Evolutionary conservation across 2,329 filamentous ascomycete species (phyloP).

Genomic region (Dactylellina cionopaga): DNA sequence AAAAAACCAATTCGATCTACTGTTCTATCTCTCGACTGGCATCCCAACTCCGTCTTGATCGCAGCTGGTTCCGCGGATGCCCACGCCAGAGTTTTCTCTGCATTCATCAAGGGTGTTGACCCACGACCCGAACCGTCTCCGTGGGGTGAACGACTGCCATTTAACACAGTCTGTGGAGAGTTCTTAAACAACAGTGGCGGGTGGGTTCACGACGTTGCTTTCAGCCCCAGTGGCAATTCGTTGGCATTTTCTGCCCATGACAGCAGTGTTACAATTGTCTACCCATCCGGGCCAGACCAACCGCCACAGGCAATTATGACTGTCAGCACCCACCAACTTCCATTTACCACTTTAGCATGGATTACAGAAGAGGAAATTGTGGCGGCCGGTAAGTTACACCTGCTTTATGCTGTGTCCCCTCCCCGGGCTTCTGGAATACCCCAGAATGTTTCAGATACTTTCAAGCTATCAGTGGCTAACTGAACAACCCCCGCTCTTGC

Average conservation of each 20-base stretch:
- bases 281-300: constrained; percentile 89
- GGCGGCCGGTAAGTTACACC: constrained; percentile 83
- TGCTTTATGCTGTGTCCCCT: constrained; percentile 26
- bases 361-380: constrained; percentile 91
- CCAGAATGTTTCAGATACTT: constrained; percentile 37
- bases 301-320: constrained; percentile 89
- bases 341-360: constrained; percentile 94
- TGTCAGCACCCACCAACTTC: constrained; percentile 86
- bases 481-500: constrained; percentile 18
- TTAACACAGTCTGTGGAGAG: constrained; percentile 98
- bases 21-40: constrained; percentile 93
- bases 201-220: constrained; percentile 93
- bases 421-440: constrained; percentile 34
- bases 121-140: constrained; percentile 82
- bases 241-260: constrained; percentile 95
- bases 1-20: constrained; percentile 99
- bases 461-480: constrained; percentile 35
- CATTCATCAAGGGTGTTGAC: constrained; percentile 96
- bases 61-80: constrained; percentile 97
- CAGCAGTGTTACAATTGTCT: constrained; percentile 95
- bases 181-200: constrained; percentile 95
- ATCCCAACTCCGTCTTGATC: constrained; percentile 94
- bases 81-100: constrained; percentile 91
- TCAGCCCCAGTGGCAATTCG: constrained; percentile 91
- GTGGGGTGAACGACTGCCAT: constrained; percentile 95